phyloP scores from a whole-genome alignment of 495 filamentous ascomycete genomes.

The Hapsidospora chrysogenum region DNA sequence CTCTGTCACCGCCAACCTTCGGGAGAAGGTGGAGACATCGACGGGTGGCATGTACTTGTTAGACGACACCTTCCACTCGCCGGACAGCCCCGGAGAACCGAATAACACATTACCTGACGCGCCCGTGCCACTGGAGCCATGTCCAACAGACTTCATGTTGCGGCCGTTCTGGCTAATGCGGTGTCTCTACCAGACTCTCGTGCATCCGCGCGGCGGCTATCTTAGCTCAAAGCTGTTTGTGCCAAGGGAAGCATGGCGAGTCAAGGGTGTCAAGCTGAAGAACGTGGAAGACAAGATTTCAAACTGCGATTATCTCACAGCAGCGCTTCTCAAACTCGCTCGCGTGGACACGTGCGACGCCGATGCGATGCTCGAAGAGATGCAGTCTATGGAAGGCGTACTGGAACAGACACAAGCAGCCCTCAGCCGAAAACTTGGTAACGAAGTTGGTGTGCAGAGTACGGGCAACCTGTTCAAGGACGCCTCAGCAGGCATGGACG shows the following conservation, averaged over 20 bases:
- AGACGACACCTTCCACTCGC: constrained; percentile 66
- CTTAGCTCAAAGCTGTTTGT: constrained; percentile 81
- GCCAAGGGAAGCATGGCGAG: constrained; percentile 81
- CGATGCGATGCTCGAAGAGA: constrained; percentile 82
- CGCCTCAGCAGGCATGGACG: constrained; percentile 20
- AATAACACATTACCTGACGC: constrained; percentile 28
- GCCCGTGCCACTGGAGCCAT: constrained; percentile 75
- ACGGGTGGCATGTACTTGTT: constrained; percentile 61
- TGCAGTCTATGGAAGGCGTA: constrained; percentile 78
- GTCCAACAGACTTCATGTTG: constrained; percentile 68
- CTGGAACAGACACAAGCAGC: constrained; percentile 69
- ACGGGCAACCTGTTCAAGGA: constrained; percentile 51
- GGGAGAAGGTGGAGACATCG: constrained; percentile 29
- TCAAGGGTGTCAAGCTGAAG: constrained; percentile 86
- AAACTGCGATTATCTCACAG: constrained; percentile 84
- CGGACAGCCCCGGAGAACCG: constrained; percentile 48
- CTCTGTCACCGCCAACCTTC: constrained; percentile 42
- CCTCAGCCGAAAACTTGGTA: constrained; percentile 70
- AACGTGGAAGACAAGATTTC: constrained; percentile 84
- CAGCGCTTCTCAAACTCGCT: constrained; percentile 67
- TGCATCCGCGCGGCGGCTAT: constrained; percentile 82
- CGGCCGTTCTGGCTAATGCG: constrained; percentile 96
- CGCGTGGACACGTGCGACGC: constrained; percentile 78
- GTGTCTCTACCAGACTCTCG: constrained; percentile 78
- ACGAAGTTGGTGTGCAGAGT: constrained; percentile 72